These are phyloP conservation scores for Vickermania spadyakhi DNA, from an alignment of 208 protist genomes.

Conservation along the genomic window DNA sequence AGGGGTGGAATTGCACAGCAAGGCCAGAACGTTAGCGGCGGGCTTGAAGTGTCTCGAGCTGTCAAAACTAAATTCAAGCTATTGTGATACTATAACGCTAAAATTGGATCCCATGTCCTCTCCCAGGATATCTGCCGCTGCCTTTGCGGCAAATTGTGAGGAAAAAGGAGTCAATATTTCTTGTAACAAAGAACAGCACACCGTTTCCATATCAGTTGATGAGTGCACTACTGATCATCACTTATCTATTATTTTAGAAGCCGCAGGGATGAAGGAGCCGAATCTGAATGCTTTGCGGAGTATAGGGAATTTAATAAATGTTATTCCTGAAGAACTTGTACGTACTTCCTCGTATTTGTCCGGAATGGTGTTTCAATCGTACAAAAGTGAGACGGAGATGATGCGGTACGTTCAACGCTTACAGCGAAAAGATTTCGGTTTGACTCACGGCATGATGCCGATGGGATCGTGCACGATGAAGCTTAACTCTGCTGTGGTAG, in stretches of 20 bases:
- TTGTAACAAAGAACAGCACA: conserved; percentile 29
- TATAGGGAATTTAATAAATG: conserved; percentile 26
- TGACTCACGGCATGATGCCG: conserved; percentile 95
- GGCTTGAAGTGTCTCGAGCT: conserved; percentile 78
- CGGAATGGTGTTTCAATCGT: conserved; percentile 92
- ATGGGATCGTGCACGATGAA: conserved; percentile 99
- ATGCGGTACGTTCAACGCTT: conserved; percentile 95
- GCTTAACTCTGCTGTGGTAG: conserved; percentile 94
- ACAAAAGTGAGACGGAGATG: conserved; percentile 95
- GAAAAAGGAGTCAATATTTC: conserved; percentile 91
- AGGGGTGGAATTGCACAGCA: conserved; percentile 79
- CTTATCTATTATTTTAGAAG: conserved; percentile 64
- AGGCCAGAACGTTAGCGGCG: conserved; percentile 69
- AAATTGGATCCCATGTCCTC: conserved; percentile 14
- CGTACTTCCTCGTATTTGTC: conserved; percentile 83
- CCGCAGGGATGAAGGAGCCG: conserved; percentile 48
- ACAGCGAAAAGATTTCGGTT: conserved; percentile 91
- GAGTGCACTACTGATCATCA: conserved; percentile 88
- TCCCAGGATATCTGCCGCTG: conserved; percentile 23
- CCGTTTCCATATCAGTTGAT: conserved; percentile 89
- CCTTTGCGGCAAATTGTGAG: conserved; percentile 41
- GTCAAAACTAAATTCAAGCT: conserved; percentile 37
- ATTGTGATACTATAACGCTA: conserved; percentile 91
- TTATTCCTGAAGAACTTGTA: conserved; percentile 34
- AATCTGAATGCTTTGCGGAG: conserved; percentile 29